Conservation (phyloP, 345 rosid genomes). For the Populus alba region DNA sequence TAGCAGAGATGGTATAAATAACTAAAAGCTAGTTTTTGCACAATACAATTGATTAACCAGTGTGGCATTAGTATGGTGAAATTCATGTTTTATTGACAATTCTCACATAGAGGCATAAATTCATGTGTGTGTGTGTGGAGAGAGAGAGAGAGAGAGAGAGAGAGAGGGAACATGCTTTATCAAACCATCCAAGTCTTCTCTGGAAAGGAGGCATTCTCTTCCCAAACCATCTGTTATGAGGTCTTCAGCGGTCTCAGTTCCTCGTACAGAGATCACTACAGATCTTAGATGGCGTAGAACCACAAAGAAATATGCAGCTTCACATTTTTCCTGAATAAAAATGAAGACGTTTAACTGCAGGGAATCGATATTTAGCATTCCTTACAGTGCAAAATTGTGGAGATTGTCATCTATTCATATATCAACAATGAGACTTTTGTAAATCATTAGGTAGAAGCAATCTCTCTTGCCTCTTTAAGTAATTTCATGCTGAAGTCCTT, state of each 20-base stretch:
- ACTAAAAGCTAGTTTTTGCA: not conserved
- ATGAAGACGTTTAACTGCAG: not conserved
- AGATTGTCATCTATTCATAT: not conserved
- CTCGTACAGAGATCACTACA: constrained; percentile 79
- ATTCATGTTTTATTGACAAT: not conserved
- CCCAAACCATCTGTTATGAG: constrained; percentile 94
- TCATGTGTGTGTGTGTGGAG: not conserved
- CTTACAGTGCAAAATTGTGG: too few relatives aligned
- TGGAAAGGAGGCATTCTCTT: constrained; percentile 55
- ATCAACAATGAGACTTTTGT: not conserved
- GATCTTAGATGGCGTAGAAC: constrained; percentile 69
- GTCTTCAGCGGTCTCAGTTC: constrained; percentile 96
- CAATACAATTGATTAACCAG: not conserved
- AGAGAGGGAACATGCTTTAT: constrained; percentile 44
- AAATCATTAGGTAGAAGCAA: not conserved
- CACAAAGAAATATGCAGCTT: constrained; percentile 86
- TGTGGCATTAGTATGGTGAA: not conserved
- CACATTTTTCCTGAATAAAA: constrained; percentile 58
- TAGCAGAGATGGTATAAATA: not conserved
- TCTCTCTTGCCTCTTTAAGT: not conserved
- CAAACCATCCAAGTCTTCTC: constrained; percentile 73
- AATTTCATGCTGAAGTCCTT: not conserved
- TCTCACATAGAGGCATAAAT: not conserved
- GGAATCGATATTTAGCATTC: not conserved
- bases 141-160: not conserved